Conservation (phyloP, 331 rosid genomes). For the Pyracantha coccinea region DNA sequence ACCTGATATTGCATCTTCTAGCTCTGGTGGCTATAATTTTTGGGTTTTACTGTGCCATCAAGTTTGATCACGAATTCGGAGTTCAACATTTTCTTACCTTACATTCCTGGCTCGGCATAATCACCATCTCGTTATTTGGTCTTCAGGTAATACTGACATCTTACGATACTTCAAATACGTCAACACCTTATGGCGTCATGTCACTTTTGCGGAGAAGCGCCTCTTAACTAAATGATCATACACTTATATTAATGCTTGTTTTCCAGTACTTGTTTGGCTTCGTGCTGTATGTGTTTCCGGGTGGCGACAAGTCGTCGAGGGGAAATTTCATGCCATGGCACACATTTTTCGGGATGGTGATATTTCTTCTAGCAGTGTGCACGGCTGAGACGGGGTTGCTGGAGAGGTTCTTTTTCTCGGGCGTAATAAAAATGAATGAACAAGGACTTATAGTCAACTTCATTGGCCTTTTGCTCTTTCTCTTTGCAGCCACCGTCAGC, state of each 20-base stretch:
- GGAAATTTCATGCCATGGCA: conserved; percentile 59
- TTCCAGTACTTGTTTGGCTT: conserved; percentile 46
- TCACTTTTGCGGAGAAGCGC: neutral
- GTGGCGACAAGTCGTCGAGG: conserved; percentile 34
- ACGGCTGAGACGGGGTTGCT: conserved; percentile 45
- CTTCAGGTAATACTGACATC: conserved; percentile 35
- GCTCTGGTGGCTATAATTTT: conserved; percentile 44
- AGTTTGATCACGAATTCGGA: conserved; percentile 19
- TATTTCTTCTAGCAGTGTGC: conserved; percentile 40
- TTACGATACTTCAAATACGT: no score
- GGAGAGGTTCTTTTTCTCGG: conserved; percentile 6
- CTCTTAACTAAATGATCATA: neutral
- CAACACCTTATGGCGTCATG: neutral
- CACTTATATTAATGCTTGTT: neutral
- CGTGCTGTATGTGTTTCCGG: conserved; percentile 39
- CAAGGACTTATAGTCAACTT: conserved; percentile 50
- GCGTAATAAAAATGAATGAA: conserved; percentile 1
- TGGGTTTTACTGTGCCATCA: conserved; percentile 44
- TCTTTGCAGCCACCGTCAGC: conserved; percentile 39
- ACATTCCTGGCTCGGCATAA: conserved; percentile 78
- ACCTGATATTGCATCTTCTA: conserved; percentile 39
- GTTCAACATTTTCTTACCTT: conserved; percentile 29
- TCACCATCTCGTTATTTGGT: conserved; percentile 39
- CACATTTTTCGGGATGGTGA: conserved; percentile 38
- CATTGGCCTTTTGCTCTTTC: conserved; percentile 50